Conservation (phyloP, 2,329 filamentous ascomycete genomes). For the Xylaria sp. region DNA sequence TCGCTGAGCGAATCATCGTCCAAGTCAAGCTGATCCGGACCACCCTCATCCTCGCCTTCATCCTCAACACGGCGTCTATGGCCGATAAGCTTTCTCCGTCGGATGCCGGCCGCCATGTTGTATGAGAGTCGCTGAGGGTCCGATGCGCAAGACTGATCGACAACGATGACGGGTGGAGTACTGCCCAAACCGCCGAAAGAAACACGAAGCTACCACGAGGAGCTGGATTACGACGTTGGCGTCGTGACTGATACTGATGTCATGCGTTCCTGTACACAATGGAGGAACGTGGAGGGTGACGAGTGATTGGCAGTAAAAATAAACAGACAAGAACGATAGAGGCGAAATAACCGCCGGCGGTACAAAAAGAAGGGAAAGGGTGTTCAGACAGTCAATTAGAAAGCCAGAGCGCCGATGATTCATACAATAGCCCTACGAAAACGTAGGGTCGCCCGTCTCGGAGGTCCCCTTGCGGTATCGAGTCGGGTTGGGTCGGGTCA, state of each 20-base stretch:
- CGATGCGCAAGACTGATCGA: slow-evolving; percentile 28
- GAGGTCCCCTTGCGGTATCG: slow-evolving; percentile 22
- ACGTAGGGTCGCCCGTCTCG: slow-evolving; percentile 27
- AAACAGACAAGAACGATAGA: slow-evolving; percentile 37
- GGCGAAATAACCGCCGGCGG: slow-evolving; percentile 49
- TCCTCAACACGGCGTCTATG: slow-evolving; percentile 75
- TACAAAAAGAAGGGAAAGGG: slow-evolving; percentile 40
- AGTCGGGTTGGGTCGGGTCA: slow-evolving; percentile 30
- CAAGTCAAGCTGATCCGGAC: slow-evolving; percentile 63
- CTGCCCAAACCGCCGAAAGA: slow-evolving; percentile 9
- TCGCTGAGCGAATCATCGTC: slow-evolving; percentile 75
- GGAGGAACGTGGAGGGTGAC: slow-evolving; percentile 39
- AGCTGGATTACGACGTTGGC: slow-evolving; percentile 46
- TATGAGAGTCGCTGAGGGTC: slow-evolving; percentile 33
- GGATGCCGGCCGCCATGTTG: slow-evolving; percentile 61
- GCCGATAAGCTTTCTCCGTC: slow-evolving; percentile 73
- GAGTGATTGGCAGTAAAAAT: slow-evolving; percentile 33
- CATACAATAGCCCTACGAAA: slow-evolving; percentile 32
- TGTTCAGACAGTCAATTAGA: slow-evolving; percentile 42
- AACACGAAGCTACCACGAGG: slow-evolving; percentile 32
- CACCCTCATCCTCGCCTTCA: slow-evolving; percentile 75
- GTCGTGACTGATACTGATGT: slow-evolving; percentile 44
- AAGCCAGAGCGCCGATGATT: slow-evolving; percentile 40
- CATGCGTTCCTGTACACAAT: slow-evolving; percentile 42
- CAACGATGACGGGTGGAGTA: slow-evolving; percentile 26